These are phyloP conservation scores for Physcomitrium patens DNA, from an alignment of 225 moss, liverwort and hornwort species.

Conservation along the genomic window DNA sequence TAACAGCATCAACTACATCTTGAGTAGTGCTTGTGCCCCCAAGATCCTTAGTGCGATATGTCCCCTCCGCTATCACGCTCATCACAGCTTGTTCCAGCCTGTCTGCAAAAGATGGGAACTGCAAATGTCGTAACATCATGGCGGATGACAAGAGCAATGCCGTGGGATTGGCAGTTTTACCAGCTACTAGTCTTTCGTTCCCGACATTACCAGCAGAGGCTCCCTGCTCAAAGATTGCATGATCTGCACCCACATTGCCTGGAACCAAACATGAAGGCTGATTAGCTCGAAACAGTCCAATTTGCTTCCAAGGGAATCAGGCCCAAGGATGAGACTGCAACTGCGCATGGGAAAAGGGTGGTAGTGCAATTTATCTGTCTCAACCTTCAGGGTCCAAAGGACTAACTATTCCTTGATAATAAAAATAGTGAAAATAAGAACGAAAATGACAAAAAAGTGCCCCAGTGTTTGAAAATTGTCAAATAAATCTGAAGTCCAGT, in stretches of 20 bases:
- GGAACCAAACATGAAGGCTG: slow-evolving; percentile 22
- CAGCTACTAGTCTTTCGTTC: slow-evolving; percentile 87
- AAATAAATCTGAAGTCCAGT: no score
- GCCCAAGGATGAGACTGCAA: no score
- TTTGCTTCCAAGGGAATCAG: no score
- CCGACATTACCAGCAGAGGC: slow-evolving; percentile 99
- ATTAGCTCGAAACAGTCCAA: neutral
- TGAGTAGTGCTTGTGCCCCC: slow-evolving; percentile 92
- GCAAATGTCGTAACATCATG: slow-evolving; percentile 98
- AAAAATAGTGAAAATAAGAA: no score
- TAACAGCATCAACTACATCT: slow-evolving; percentile 89
- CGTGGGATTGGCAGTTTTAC: slow-evolving; percentile 82
- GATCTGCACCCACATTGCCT: slow-evolving; percentile 96
- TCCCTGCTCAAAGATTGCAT: slow-evolving; percentile 99
- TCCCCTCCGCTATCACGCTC: slow-evolving; percentile 87
- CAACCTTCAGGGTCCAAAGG: no score
- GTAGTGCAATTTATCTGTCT: no score
- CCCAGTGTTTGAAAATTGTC: no score
- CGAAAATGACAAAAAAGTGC: no score
- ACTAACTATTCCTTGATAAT: no score
- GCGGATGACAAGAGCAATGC: slow-evolving; percentile 93
- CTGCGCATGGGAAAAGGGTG: no score
- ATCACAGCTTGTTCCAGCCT: slow-evolving; percentile 94
- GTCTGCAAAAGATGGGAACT: slow-evolving; percentile 98
- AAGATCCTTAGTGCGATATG: slow-evolving; percentile 91